These are phyloP conservation scores for Parasitella parasitica DNA, from an alignment of 371 early-diverging fungal genomes.

Conservation along the genomic window DNA sequence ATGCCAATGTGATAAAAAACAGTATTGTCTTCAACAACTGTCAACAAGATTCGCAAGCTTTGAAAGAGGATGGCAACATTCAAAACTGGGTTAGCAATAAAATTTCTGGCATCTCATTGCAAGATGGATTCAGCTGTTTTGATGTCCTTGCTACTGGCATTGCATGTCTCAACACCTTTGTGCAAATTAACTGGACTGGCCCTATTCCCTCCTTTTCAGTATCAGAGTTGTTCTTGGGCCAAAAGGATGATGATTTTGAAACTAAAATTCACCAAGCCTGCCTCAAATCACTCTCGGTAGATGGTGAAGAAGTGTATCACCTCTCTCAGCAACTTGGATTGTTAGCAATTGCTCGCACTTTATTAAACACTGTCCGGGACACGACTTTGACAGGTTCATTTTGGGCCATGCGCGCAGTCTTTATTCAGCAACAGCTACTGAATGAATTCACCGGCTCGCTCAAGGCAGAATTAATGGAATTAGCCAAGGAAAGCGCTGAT, in stretches of 20 bases:
- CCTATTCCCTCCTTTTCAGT: slow-evolving; percentile 52
- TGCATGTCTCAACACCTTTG: slow-evolving; percentile 61
- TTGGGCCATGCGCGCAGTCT: slow-evolving; percentile 77
- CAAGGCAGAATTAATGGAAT: slow-evolving; percentile 44
- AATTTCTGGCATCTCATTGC: slow-evolving; percentile 2
- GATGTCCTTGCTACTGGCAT: slow-evolving; percentile 51
- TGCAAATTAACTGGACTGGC: slow-evolving; percentile 73
- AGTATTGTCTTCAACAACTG: slow-evolving; percentile 24
- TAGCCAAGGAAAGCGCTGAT: slow-evolving; percentile 25
- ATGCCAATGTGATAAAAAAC: slow-evolving; percentile 29
- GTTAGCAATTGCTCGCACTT: slow-evolving; percentile 61
- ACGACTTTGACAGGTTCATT: slow-evolving; percentile 49
- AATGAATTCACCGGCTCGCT: slow-evolving; percentile 84
- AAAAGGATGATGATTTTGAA: slow-evolving; percentile 19
- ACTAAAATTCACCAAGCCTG: slow-evolving; percentile 32
- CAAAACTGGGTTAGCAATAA: slow-evolving; percentile 24
- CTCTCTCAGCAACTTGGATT: slow-evolving; percentile 70
- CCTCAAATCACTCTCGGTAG: slow-evolving; percentile 58
- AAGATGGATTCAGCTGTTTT: slow-evolving; percentile 11
- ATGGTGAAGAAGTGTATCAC: slow-evolving; percentile 86
- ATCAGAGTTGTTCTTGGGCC: slow-evolving; percentile 24
- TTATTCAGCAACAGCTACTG: slow-evolving; percentile 82
- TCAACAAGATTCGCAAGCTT: slow-evolving; percentile 1
- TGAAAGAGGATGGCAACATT: slow-evolving; percentile 20
- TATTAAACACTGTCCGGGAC: slow-evolving; percentile 53